phyloP scores from a whole-genome alignment of 768 basidiomycete genomes.

The Tulasnella sp. region DNA sequence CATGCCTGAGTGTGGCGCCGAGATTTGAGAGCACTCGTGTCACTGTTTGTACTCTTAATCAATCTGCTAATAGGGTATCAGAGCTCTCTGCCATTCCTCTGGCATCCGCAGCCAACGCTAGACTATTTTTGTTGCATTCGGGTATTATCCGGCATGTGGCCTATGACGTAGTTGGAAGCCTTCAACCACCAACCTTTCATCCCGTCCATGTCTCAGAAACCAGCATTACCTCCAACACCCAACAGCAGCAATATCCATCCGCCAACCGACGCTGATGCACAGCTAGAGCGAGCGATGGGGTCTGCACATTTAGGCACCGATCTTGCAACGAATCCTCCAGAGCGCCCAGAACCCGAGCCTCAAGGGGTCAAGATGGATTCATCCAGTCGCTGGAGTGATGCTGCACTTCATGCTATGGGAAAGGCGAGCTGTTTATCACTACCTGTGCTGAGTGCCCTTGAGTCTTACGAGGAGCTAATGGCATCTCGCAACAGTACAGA shows the following conservation, averaged over 20 bases:
- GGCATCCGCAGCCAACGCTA: background rate
- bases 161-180: background rate
- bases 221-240: background rate
- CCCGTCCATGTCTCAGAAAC: background rate
- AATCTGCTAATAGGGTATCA: background rate
- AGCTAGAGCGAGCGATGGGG: background rate
- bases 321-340: background rate
- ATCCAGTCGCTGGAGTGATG: constrained; percentile 38
- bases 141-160: background rate
- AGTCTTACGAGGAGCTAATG: background rate
- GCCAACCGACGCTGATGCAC: background rate
- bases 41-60: background rate
- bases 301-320: background rate
- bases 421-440: constrained; percentile 33
- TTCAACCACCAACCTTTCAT: background rate
- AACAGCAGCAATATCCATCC: background rate
- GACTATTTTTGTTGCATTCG: background rate
- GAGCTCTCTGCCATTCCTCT: background rate
- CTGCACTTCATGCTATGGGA: constrained; percentile 39
- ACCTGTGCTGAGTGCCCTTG: background rate
- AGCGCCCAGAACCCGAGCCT: background rate
- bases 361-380: constrained; percentile 2
- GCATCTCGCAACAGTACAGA: background rate
- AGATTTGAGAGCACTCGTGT: background rate
- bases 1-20: background rate